phyloP scores from a whole-genome alignment of 177 flowering plant genomes.

The Vitis hybrid region DNA sequence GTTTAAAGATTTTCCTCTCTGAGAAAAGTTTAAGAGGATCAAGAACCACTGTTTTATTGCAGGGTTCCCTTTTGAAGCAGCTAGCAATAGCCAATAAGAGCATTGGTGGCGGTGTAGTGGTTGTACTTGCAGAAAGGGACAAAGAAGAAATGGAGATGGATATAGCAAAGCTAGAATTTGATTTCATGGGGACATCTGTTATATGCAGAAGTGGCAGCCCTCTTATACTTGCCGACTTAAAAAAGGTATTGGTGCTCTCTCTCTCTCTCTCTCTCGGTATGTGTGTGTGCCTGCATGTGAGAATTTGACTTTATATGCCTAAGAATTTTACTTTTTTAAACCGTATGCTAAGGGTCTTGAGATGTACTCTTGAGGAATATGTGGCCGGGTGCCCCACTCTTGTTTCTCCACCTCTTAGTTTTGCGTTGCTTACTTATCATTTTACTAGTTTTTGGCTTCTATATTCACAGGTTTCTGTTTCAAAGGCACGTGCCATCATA shows the following conservation, averaged over 20 bases:
- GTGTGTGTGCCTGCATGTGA: too few species aligned
- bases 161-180: constrained; percentile 84
- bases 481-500: constrained; percentile 90
- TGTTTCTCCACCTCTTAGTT: background rate
- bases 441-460: constrained; percentile 3
- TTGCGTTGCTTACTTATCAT: background rate
- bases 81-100: constrained; percentile 93
- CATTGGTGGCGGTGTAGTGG: constrained; percentile 87
- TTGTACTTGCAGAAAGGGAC: constrained; percentile 94
- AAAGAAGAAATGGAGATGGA: constrained; percentile 97
- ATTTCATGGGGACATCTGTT: constrained; percentile 88
- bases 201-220: constrained; percentile 98
- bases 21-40: background rate
- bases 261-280: background rate
- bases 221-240: constrained; percentile 84
- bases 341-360: too few species aligned
- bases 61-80: constrained; percentile 97
- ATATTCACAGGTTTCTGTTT: constrained; percentile 76
- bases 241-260: constrained; percentile 50
- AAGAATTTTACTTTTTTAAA: too few species aligned
- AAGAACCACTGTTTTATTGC: constrained; percentile 12
- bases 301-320: too few species aligned
- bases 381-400: background rate
- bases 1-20: background rate
- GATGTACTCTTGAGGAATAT: too few species aligned